Evolutionary conservation across 345 rosid genomes (phyloP), one percentile per base, ranked within the genome.

Genomic region (Aethionema arabicum): DNA sequence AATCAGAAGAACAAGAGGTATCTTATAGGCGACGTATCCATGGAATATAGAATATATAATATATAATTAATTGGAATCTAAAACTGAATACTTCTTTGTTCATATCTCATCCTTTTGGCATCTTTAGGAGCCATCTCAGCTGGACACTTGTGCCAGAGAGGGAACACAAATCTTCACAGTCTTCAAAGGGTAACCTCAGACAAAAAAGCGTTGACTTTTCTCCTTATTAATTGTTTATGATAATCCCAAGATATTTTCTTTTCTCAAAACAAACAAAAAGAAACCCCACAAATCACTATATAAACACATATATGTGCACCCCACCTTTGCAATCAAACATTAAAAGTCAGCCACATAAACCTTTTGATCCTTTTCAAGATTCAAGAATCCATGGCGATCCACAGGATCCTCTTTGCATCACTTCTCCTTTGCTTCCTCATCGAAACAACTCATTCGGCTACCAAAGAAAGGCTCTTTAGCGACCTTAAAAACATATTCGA

Each of bases 401-500:
- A 59, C 11, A 63, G 57, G 68, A 53, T 68, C 39, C 39, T 72
- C 53, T 53, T 76, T 5, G 67, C 68, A 50, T 72, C 77, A 50
- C 72, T 76, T 45, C 9, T 76, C 7, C 15, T 76, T 2, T 72
- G 54, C 58, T 60, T 46, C 47, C 58, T 72, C 46, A 63, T 70
- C 59, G 15, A 60, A 44, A 11, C 47, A 1, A 42, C 14, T 47
- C 63, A 14, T 51, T 77, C 66, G 10, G 57, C 53, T 7, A 32
- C 65, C 9, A 38, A 52, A 14, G 66, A 44, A 12, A 71, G 60
- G 4, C 79, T 77, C 60, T 79, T 85, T 65, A 53, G 80, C 27
- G 56, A 84, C 9, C 80, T 85, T 15, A 57, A 70, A 27, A 47
- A 37, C 6, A 65, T 81, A 11, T 58, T 88, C 16, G 54, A 58